These are phyloP conservation scores for Isoetes engelmannii DNA, from an alignment of 83 land plant genomes.

Conservation along the genomic window DNA sequence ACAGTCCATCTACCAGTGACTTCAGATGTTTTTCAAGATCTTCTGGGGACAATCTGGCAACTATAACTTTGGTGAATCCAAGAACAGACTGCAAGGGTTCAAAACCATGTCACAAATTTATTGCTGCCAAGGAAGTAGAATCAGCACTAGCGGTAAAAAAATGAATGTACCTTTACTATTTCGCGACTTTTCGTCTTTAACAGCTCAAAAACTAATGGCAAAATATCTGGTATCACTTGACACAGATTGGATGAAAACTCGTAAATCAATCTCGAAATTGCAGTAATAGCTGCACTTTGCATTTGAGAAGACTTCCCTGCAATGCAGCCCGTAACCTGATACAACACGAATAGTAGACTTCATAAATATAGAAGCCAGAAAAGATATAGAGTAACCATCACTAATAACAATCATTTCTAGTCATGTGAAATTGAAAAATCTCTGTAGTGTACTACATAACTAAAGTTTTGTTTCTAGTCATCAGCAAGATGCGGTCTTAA, in stretches of 20 bases:
- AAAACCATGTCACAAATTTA: too few relatives aligned
- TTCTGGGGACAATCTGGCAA: slow-evolving; percentile 66
- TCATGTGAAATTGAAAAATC: too few relatives aligned
- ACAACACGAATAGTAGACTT: too few relatives aligned
- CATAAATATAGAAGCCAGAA: too few relatives aligned
- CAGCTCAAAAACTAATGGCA: slow-evolving; percentile 72
- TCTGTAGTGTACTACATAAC: too few relatives aligned
- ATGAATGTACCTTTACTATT: slow-evolving; percentile 55
- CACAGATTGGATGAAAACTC: slow-evolving; percentile 84
- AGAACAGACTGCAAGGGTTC: slow-evolving; percentile 82
- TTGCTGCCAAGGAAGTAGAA: too few relatives aligned
- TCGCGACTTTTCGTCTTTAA: slow-evolving; percentile 69
- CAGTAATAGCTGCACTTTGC: slow-evolving; percentile 91
- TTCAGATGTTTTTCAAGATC: slow-evolving; percentile 54
- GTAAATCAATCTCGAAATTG: slow-evolving; percentile 77
- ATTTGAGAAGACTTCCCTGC: slow-evolving; percentile 83
- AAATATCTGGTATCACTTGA: slow-evolving; percentile 48
- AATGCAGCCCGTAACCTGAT: slow-evolving; percentile 79
- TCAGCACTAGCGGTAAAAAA: too few relatives aligned
- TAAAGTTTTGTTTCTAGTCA: too few relatives aligned
- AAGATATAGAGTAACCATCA: too few relatives aligned
- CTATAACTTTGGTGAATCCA: slow-evolving; percentile 80
- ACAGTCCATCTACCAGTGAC: slow-evolving; percentile 65
- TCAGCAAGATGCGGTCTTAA: too few relatives aligned
- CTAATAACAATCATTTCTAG: too few relatives aligned